Evolutionary conservation across 495 filamentous ascomycete species (phyloP).

Genomic region (Talaromyces ruber): DNA sequence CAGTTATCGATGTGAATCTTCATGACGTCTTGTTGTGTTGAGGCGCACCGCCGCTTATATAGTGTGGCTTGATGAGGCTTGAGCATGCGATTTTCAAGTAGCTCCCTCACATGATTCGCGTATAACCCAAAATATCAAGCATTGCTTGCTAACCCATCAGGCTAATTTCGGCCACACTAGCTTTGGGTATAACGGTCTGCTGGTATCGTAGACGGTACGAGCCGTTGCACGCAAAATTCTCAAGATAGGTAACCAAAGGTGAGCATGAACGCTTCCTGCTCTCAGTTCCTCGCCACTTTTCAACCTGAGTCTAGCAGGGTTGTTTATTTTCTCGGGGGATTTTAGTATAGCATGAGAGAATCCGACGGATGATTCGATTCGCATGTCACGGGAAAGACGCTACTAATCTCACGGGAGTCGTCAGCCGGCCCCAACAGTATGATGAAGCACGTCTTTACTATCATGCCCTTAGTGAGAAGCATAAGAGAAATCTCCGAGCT

Average conservation of each 20-base stretch:
- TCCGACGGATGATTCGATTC: not conserved
- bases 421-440: not conserved
- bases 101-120: not conserved
- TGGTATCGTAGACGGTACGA: not conserved
- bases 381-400: not conserved
- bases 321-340: not conserved
- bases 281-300: not conserved
- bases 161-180: slow-evolving; percentile 1
- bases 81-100: not conserved
- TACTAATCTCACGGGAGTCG: not conserved
- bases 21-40: not conserved
- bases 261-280: not conserved
- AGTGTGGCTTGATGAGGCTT: slow-evolving; percentile 1
- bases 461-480: not conserved
- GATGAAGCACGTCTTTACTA: not conserved
- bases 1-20: not conserved
- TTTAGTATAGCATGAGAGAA: not conserved
- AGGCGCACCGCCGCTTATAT: not conserved
- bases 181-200: not conserved
- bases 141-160: not conserved
- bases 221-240: not conserved
- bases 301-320: not conserved
- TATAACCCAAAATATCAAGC: not conserved
- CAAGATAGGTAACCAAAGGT: not conserved
- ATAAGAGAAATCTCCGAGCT: not conserved